Percentiles rank a stretch among this genome's conserved stretches.
Conservation (phyloP, 139 green algal species). For the Volvox reticuliferus region DNA sequence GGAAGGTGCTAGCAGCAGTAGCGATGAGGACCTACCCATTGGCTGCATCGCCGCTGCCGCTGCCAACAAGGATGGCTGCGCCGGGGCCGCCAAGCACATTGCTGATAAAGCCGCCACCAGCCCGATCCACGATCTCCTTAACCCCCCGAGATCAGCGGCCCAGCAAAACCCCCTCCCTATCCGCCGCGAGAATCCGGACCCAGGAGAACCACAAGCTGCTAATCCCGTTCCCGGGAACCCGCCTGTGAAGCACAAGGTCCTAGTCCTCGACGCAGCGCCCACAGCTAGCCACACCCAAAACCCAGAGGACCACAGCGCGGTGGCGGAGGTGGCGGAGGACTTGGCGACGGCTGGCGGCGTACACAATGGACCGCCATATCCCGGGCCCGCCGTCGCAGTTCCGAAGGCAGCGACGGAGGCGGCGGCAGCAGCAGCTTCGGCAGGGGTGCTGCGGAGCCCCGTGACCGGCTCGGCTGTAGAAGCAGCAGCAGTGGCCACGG, state of each 20-base stretch:
- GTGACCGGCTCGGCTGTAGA: neutral
- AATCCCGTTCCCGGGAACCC: neutral
- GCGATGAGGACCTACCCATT: slow-evolving; percentile 29
- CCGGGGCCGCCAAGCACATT: neutral
- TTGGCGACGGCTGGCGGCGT: too few relatives aligned
- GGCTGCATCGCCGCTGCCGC: neutral
- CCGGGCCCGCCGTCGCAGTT: too few relatives aligned
- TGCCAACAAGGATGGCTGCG: neutral
- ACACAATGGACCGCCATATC: too few relatives aligned
- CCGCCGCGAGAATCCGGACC: too few relatives aligned
- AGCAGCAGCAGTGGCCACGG: neutral
- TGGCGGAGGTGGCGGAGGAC: too few relatives aligned
- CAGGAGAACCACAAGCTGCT: neutral
- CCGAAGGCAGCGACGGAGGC: too few relatives aligned
- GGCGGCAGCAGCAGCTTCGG: too few relatives aligned
- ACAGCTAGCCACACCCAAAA: too few relatives aligned
- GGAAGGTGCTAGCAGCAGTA: neutral
- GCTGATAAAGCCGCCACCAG: neutral
- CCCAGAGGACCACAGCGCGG: too few relatives aligned
- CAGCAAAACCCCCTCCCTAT: neutral
- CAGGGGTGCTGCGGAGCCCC: too few relatives aligned
- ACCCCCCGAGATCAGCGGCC: too few relatives aligned
- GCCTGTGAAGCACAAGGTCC: neutral
- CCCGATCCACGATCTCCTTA: neutral
- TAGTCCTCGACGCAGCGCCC: neutral